Evolutionary conservation across 306 rosid genomes (phyloP), one percentile per base, ranked within the genome.

Genomic region (Chamaecrista fasciculata): DNA sequence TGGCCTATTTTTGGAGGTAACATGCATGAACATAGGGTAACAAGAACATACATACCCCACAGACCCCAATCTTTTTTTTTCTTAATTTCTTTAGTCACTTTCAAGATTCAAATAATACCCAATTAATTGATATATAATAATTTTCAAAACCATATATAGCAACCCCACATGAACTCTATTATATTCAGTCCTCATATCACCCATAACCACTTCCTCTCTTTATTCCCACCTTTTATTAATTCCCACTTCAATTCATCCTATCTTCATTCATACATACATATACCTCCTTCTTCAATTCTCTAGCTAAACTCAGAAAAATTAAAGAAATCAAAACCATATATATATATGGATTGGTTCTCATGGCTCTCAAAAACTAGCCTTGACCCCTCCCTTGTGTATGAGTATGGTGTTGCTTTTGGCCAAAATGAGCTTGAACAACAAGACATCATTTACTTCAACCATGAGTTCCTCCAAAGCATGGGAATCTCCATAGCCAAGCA

Each of bases 281-380:
- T 60, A 73, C 64, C 29, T 50, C 1, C 50, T 40, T 69, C 43
- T 39, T 74, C 43, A 40, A 4, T 29, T 5, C 5, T 33, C 36
- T n/a, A n/a, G n/a, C n/a, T n/a, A n/a, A n/a, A 33, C 6, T 33
- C 36, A 33, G 36, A 33, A 33, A 33, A 2, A 2, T 8, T 33
- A 29, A 5, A 28, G 29, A 47, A 74, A 40, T 52, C 28, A 61
- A 34, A 12, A 66, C 44, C 63, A n/a, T n/a, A n/a, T n/a, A n/a
- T n/a, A n/a, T n/a, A n/a, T 67, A 88, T 91, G 98, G 97, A 94
- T 76, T 91, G 99, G 99, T 86, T 88, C 81, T 85, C 96, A 75
- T 88, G 99, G 99, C 86, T 94, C 14, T 86, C 97, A 19, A 91
- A 80, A 75, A 78, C 91, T 0, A 70, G 74, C 57, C 88, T 94